Base-by-base conservation (phyloP, 768 basidiomycete genomes). In the Lentinula boryana region DNA sequence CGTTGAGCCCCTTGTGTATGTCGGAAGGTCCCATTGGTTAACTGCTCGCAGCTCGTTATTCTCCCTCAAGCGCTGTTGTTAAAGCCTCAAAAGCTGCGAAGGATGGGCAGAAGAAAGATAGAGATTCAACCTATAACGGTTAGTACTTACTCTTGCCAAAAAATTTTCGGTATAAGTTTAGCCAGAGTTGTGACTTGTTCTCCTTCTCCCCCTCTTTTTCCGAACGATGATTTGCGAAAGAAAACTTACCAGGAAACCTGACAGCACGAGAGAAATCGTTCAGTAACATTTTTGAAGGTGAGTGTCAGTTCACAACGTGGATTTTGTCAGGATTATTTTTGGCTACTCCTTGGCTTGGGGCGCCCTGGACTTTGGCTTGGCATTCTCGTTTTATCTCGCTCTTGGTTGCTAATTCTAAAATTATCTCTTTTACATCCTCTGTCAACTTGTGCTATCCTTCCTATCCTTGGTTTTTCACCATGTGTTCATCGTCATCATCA, bases 231-330 rank as follows among this genome's bases (percentile, higher is more conserved):
- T 18, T 46, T 9, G 9, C 9, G 3, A 48, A 48, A 8, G 46
- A 48, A 48, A 48, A 23, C 46, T 48, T 23, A 48, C 46, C 21
- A 16, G 21, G 18, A 21, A 48, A 48, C 21, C 9, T 48, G 46
- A 67, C 73, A 87, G 87, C 86, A 89, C 75, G 87, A 88, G 72
- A 78, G 87, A 71, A 88, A 88, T 70, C 81, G 87, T 63, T 84
- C 84, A 61, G 87, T 88, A 64, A 88, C 87, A 62, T 88, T 89
- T 78, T 76, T 88, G 72, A 88, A 88, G 84, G 87, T 81, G 74
- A 68, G 72, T 56, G 49, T 31, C 13, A 21, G 13, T 32, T 33
- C 35, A 15, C 21, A 55, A 52, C 27, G 27, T 62, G 18, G 40
- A 31, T 51, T 38, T 48, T 48, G 7, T 48, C 7, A 48, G 21